Percentiles rank a stretch among this genome's conserved stretches.
Conservation (phyloP, 768 basidiomycete species). For the Mycena rosella region DNA sequence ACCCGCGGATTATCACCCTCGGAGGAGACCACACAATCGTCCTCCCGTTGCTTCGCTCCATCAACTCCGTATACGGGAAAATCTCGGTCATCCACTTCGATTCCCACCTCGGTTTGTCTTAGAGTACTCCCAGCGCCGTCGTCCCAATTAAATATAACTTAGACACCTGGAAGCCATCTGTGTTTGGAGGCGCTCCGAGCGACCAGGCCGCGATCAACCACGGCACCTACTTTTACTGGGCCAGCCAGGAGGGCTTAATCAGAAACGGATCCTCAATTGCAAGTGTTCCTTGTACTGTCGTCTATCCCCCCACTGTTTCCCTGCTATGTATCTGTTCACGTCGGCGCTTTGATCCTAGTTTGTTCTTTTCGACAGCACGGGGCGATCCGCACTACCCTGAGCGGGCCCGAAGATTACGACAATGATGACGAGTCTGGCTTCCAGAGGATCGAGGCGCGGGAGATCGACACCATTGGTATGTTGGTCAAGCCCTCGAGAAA, state of each 20-base stretch:
- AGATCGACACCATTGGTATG: slow-evolving; percentile 84
- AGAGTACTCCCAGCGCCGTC: slow-evolving; percentile 38
- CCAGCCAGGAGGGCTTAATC: slow-evolving; percentile 85
- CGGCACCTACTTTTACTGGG: slow-evolving; percentile 93
- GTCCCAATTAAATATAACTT: slow-evolving; percentile 2
- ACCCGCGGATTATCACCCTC: slow-evolving; percentile 85
- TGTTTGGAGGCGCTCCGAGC: slow-evolving; percentile 82
- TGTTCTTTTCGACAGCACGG: slow-evolving; percentile 73
- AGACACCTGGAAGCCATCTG: slow-evolving; percentile 83
- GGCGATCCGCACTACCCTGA: slow-evolving; percentile 87
- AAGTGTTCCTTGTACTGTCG: slow-evolving; percentile 64
- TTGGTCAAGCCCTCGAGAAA: neutral
- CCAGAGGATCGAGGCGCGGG: slow-evolving; percentile 84
- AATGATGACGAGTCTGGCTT: slow-evolving; percentile 87
- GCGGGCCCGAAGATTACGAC: slow-evolving; percentile 79
- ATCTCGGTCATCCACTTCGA: slow-evolving; percentile 91
- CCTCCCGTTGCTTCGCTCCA: slow-evolving; percentile 71
- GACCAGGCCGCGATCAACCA: slow-evolving; percentile 84
- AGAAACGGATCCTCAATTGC: slow-evolving; percentile 84
- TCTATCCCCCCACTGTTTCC: slow-evolving; percentile 22
- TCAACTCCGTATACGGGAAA: slow-evolving; percentile 82
- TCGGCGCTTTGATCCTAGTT: slow-evolving; percentile 83
- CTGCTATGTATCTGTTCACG: slow-evolving; percentile 37
- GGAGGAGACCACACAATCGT: slow-evolving; percentile 93
- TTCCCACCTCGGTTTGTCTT: slow-evolving; percentile 68